Evolutionary conservation across 2,329 filamentous ascomycete species (phyloP), one percentile per base, ranked within the genome.

Genomic region (Zasmidium citrigriseum): DNA sequence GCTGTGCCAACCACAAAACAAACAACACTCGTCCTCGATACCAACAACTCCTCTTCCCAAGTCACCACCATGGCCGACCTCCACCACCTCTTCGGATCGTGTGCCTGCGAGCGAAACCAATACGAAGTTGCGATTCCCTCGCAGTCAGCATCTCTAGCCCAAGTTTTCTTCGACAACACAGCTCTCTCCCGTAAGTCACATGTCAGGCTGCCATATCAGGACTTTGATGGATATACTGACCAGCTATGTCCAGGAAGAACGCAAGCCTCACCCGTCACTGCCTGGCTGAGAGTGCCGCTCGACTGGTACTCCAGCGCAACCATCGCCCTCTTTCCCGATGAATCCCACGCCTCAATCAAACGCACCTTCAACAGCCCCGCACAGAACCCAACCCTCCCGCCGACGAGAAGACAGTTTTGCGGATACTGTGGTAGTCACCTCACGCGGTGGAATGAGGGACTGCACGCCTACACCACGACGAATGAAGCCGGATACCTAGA

Each of bases 351-450:
- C 45, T 74, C 71, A 55, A 80, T 81, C 67, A 77, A 77, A 54
- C 75, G 77, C 51, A 78, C 74, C 46, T 81, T 77, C 66, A 61
- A 72, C 56, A 76, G 74, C 2, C 73, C 72, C 16, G 65, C 72
- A 21, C 85, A 86, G 16, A 83, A 85, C 72, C 67, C 79, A 65
- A 82, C 29, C 83, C 53, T 80, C 82, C 52, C 77, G 83, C 67
- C 65, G 1, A 80, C 84, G 1, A 86, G 89, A 71, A 86, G 90
- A 51, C 85, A 91, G 65, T 97, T 97, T 75, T 97, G 93, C 76
- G 93, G 93, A 22, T 96, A 89, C 77, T 96, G 93, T 73, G 93
- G 93, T 53, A 96, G 92, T 0, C 89, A 90, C 12, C 78, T 97
- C 54, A 89, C 88, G 0, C 91, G 88, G 67, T 96, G 91, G 91